phyloP scores from a whole-genome alignment of 208 protist species.

The Tetramitus jugosus region DNA sequence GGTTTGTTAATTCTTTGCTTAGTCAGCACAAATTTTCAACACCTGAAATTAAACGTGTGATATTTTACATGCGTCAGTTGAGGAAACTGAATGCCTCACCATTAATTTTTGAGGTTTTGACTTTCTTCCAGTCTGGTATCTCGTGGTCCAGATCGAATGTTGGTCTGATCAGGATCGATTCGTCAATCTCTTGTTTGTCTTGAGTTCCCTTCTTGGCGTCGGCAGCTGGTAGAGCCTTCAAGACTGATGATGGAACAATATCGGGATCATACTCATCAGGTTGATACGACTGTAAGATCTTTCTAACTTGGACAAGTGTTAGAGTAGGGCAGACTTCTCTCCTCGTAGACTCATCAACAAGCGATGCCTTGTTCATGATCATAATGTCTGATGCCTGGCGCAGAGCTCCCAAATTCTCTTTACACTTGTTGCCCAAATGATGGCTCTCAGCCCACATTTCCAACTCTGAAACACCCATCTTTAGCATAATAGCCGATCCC shows the following conservation, averaged over 20 bases:
- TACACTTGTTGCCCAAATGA: neutral
- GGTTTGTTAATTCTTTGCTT: no score
- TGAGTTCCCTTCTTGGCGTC: neutral
- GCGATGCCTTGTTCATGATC: neutral
- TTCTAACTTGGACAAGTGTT: neutral
- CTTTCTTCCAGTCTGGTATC: no score
- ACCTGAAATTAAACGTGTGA: no score
- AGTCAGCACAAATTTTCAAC: no score
- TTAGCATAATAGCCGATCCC: slow-evolving; percentile 10
- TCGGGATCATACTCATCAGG: slow-evolving; percentile 6
- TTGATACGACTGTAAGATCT: neutral
- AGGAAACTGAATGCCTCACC: no score
- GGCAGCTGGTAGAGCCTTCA: neutral
- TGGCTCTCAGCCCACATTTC: neutral
- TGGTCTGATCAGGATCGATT: no score
- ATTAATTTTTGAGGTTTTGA: no score
- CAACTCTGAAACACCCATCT: neutral
- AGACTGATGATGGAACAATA: neutral
- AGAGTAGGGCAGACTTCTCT: neutral
- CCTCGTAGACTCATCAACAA: neutral
- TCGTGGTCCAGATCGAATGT: no score
- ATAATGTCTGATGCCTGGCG: slow-evolving; percentile 7
- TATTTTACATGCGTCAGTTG: no score
- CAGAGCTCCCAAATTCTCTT: neutral
- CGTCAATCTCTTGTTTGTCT: no score